Evolutionary conservation across 805 yeast genomes (phyloP).

Genomic region (Saccharomycopsis babjevae): DNA sequence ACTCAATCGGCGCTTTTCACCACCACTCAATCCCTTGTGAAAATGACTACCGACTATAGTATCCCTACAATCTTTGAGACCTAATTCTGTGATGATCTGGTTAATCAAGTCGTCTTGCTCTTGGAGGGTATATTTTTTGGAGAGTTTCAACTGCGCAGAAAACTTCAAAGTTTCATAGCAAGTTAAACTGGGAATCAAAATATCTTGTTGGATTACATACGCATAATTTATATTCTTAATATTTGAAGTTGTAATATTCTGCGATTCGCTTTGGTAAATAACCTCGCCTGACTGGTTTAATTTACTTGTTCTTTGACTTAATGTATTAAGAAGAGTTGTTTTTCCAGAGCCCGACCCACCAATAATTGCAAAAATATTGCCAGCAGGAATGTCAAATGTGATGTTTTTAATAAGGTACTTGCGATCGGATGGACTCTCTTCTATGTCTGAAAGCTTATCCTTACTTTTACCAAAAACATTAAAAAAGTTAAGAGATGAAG

Average conservation of each 20-base stretch:
- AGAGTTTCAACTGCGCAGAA: slow-evolving; percentile 64
- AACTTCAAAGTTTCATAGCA: slow-evolving; percentile 58
- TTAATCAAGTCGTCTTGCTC: slow-evolving; percentile 44
- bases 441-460: background rate
- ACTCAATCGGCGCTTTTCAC: slow-evolving; percentile 70
- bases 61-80: slow-evolving; percentile 52
- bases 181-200: slow-evolving; percentile 59
- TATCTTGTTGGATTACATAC: slow-evolving; percentile 69
- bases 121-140: slow-evolving; percentile 31
- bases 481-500: background rate
- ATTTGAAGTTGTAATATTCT: background rate
- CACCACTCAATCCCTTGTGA: slow-evolving; percentile 62
- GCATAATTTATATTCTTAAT: slow-evolving; percentile 34
- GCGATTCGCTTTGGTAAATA: slow-evolving; percentile 1
- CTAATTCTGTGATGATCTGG: slow-evolving; percentile 52
- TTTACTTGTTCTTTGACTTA: slow-evolving; percentile 39
- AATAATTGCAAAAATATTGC: slow-evolving; percentile 65
- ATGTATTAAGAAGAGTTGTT: slow-evolving; percentile 62
- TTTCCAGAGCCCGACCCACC: slow-evolving; percentile 89
- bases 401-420: slow-evolving; percentile 22
- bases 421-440: background rate
- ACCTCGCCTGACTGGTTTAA: slow-evolving; percentile 4
- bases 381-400: slow-evolving; percentile 49
- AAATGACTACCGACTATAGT: slow-evolving; percentile 45
- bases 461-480: background rate